A percentile compares a stretch with the other conserved stretches of the same genome.
Evolutionary conservation across 2,329 filamentous ascomycete species (phyloP).

Genomic region (Cytospora leucostoma): DNA sequence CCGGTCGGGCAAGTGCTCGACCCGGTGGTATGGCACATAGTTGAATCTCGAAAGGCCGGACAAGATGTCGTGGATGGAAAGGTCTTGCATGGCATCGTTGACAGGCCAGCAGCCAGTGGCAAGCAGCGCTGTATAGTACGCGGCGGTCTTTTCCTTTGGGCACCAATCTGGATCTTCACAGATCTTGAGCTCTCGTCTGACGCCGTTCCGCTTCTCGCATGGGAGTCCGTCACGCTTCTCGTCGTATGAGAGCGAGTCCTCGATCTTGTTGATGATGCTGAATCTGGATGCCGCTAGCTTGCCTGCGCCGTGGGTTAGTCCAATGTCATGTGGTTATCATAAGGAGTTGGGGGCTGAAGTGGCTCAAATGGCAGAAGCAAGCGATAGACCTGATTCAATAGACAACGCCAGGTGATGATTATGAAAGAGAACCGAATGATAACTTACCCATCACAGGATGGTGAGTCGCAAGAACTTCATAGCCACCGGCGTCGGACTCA

Average conservation of each 20-base stretch:
- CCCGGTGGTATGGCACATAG: neutral
- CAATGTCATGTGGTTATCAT: neutral
- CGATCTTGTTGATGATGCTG: constrained; percentile 7
- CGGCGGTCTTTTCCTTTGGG: neutral
- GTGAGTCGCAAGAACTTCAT: neutral
- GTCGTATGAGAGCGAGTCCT: neutral
- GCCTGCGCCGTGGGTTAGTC: neutral
- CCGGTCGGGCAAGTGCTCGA: neutral
- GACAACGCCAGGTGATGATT: neutral
- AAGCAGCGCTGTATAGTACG: neutral
- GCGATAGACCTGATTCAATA: no score
- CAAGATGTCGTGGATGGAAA: neutral
- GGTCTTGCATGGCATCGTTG: neutral
- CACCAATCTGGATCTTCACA: constrained; percentile 7
- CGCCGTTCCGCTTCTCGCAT: neutral
- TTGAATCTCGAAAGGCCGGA: neutral
- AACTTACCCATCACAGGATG: constrained; percentile 9
- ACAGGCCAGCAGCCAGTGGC: neutral
- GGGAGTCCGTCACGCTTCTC: constrained; percentile 8
- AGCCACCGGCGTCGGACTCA: neutral
- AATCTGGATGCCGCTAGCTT: constrained; percentile 5
- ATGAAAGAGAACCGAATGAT: neutral
- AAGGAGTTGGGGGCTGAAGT: neutral
- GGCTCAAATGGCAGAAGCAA: no score
- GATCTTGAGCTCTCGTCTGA: neutral